Evolutionary conservation across 176 grass and related monocot species (phyloP), one percentile per base, ranked within the genome.

Genomic region (Lolium perenne): DNA sequence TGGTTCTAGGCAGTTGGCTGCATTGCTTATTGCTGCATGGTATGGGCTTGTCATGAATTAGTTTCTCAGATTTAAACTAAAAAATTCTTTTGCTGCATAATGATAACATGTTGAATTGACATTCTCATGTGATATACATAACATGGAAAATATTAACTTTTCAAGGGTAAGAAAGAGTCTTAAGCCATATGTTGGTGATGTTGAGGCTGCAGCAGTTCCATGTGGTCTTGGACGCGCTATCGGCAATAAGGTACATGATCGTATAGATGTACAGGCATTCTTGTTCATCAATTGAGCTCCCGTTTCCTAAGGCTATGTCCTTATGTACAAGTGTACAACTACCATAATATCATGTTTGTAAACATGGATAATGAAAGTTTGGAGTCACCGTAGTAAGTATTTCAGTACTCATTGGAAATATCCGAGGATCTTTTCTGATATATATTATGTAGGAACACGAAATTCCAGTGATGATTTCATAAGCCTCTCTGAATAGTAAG

Each of bases 1-100:
- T 94, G 96, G 96, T 87, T 98, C 96, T 59, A 95, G 96, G 78
- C 96, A 98, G 76, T 87, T 98, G 86, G 96, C 93, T 71, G 96
- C 91, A 74, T 86, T 98, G 78, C 86, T 98, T 76, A 95, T 95
- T 84, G 90, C 90, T 86, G 90, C 96, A 95, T 98, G 93, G 93
- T 95, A 93, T 82, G 74, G 71, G 16, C 84, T 76, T 87, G 2
- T 51, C 68, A 72, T 79, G 46, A 86, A 79, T 72, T 38, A 79
- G 7, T 71, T 80, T 53, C 29, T 56, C 79, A 57, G 46, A 75
- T 63, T 88, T 84, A 62, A 11, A 72, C 29, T 80, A 14, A 23
- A 84, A 51, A 81, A 71, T 54, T 71, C 32, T 71, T 12, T 55
- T 74, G 5, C 20, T 49, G 58, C 21, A 53, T 81, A 32, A 76